phyloP scores from a whole-genome alignment of 495 filamentous ascomycete genomes.

The Penicillium fimorum region DNA sequence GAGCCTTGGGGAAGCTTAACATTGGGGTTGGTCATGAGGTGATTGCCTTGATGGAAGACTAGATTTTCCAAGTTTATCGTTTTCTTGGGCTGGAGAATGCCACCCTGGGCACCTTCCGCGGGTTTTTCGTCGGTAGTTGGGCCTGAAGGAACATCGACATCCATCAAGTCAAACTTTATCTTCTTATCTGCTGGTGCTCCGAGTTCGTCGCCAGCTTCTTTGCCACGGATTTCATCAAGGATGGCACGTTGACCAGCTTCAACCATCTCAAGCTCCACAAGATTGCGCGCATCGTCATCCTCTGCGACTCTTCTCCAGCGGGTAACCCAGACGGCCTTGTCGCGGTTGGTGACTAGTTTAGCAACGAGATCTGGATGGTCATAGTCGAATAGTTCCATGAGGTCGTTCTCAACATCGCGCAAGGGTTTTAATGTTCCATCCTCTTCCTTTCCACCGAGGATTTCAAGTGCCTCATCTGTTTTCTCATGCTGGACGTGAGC shows the following conservation, averaged over 20 bases:
- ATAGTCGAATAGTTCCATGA: constrained; percentile 98
- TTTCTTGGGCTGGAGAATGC: constrained; percentile 84
- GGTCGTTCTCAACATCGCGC: constrained; percentile 93
- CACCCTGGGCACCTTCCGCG: constrained; percentile 66
- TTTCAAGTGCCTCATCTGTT: constrained; percentile 73
- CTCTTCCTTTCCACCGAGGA: constrained; percentile 71
- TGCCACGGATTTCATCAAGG: constrained; percentile 75
- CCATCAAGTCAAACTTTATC: constrained; percentile 83
- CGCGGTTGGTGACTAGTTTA: constrained; percentile 85
- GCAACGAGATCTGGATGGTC: constrained; percentile 92
- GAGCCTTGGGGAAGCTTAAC: constrained; percentile 95
- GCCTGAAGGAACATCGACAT: constrained; percentile 75
- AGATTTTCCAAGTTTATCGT: constrained; percentile 93
- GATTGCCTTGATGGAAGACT: constrained; percentile 95
- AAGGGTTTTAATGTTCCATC: constrained; percentile 78
- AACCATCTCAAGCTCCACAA: constrained; percentile 85
- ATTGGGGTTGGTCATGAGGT: constrained; percentile 96
- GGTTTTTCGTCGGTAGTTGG: constrained; percentile 49
- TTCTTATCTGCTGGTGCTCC: constrained; percentile 65
- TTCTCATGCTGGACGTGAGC: constrained; percentile 89
- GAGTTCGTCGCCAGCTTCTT: constrained; percentile 54
- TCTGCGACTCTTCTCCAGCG: constrained; percentile 80
- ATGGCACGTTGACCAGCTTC: constrained; percentile 84
- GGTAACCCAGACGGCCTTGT: constrained; percentile 94
- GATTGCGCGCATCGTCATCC: constrained; percentile 70